Conservation (phyloP, 2,329 filamentous ascomycete species). For the Fusarium staphyleae region DNA sequence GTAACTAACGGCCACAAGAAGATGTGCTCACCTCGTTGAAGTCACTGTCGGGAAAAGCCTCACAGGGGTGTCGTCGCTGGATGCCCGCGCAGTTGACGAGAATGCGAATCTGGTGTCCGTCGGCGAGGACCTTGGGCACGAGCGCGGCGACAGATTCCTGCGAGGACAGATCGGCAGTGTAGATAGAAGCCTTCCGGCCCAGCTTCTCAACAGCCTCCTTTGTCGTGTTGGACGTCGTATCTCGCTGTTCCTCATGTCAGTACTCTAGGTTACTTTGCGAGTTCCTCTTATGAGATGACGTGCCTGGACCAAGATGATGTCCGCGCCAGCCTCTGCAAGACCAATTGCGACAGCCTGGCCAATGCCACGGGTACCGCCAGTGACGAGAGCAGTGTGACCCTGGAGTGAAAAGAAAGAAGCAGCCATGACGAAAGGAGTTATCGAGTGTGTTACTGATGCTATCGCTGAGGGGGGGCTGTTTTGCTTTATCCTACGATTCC, state of each 20-base stretch:
- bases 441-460: neutral
- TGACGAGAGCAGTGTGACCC: slow-evolving; percentile 64
- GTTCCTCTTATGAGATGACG: slow-evolving; percentile 14
- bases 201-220: slow-evolving; percentile 68
- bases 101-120: slow-evolving; percentile 73
- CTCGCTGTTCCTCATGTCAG: slow-evolving; percentile 46
- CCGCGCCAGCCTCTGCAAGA: slow-evolving; percentile 65
- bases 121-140: slow-evolving; percentile 65
- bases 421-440: slow-evolving; percentile 41
- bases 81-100: slow-evolving; percentile 89
- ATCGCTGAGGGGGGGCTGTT: neutral
- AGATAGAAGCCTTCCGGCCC: slow-evolving; percentile 71
- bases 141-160: slow-evolving; percentile 66
- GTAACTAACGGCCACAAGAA: no score
- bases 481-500: slow-evolving; percentile 11
- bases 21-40: slow-evolving; percentile 71
- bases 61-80: slow-evolving; percentile 77
- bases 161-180: slow-evolving; percentile 73
- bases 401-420: slow-evolving; percentile 59
- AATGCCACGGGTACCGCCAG: slow-evolving; percentile 65
- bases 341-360: slow-evolving; percentile 64
- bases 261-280: neutral
- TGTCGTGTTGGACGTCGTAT: slow-evolving; percentile 57
- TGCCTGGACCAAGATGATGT: slow-evolving; percentile 63
- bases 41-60: slow-evolving; percentile 77